phyloP scores from a whole-genome alignment of 2,329 filamentous ascomycete genomes.

The Cladosporium phlei region DNA sequence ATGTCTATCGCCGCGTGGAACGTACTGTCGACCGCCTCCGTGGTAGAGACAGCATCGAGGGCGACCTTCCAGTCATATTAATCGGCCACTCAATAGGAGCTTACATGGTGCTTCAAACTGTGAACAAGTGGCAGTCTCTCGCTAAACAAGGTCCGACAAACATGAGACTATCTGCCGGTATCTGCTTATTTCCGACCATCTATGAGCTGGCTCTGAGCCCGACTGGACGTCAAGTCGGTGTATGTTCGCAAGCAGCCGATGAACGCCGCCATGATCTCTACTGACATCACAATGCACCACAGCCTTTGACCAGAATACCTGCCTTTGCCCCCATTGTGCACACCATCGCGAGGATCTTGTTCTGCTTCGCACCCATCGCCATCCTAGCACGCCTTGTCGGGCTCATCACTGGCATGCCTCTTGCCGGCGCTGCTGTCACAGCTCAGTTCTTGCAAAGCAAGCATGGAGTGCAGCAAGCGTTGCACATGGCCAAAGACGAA shows the following conservation, averaged over 20 bases:
- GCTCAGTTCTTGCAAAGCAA: constrained; percentile 46
- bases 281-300: neutral
- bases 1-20: constrained; percentile 2
- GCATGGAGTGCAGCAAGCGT: constrained; percentile 50
- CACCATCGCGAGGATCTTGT: constrained; percentile 32
- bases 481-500: constrained; percentile 56
- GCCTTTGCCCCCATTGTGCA: constrained; percentile 32
- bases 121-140: constrained; percentile 19
- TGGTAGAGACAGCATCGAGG: neutral
- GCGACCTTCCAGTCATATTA: constrained; percentile 30
- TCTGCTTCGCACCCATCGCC: constrained; percentile 37
- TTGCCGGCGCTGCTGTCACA: constrained; percentile 45
- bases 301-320: constrained; percentile 24
- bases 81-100: constrained; percentile 46
- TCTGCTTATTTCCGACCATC: constrained; percentile 46
- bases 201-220: constrained; percentile 42
- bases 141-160: constrained; percentile 2
- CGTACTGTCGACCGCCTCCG: neutral
- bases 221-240: constrained; percentile 38
- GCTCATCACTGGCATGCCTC: constrained; percentile 39
- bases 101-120: constrained; percentile 41
- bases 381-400: constrained; percentile 41
- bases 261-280: too few relatives aligned
- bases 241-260: too few relatives aligned
- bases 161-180: constrained; percentile 25